Percentiles rank a stretch among this genome's conserved stretches.
phyloP scores from a whole-genome alignment of 768 basidiomycete species.

The Termitomyces sp. region DNA sequence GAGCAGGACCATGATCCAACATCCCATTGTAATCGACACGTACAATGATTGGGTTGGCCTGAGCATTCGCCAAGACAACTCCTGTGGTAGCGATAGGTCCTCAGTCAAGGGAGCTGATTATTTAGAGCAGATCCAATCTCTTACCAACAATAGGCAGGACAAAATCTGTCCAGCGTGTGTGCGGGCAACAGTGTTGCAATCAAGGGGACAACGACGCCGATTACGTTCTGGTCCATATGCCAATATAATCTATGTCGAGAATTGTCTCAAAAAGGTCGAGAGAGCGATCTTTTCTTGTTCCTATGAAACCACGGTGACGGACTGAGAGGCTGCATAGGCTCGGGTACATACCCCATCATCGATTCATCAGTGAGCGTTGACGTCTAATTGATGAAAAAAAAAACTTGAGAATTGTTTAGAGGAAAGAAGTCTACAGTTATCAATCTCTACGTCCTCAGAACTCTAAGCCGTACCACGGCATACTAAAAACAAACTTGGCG shows the following conservation, averaged over 20 bases:
- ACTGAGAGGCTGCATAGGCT: too few species aligned
- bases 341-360: too few species aligned
- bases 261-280: too few species aligned
- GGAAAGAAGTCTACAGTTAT: neutral
- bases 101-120: neutral
- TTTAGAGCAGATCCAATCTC: neutral
- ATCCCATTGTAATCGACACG: too few species aligned
- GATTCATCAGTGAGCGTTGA: too few species aligned
- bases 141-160: neutral
- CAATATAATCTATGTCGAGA: neutral
- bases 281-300: too few species aligned
- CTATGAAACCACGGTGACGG: neutral
- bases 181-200: neutral
- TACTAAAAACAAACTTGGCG: neutral
- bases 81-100: neutral
- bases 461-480: neutral
- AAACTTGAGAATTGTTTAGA: too few species aligned
- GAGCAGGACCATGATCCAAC: too few species aligned
- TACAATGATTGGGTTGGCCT: too few species aligned
- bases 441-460: neutral
- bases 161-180: neutral
- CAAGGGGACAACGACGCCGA: neutral
- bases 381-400: neutral
- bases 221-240: neutral
- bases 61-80: too few species aligned